These are phyloP conservation scores for Pestalotiopsis sp. DNA, from an alignment of 2,329 filamentous ascomycete genomes.

Conservation along the genomic window DNA sequence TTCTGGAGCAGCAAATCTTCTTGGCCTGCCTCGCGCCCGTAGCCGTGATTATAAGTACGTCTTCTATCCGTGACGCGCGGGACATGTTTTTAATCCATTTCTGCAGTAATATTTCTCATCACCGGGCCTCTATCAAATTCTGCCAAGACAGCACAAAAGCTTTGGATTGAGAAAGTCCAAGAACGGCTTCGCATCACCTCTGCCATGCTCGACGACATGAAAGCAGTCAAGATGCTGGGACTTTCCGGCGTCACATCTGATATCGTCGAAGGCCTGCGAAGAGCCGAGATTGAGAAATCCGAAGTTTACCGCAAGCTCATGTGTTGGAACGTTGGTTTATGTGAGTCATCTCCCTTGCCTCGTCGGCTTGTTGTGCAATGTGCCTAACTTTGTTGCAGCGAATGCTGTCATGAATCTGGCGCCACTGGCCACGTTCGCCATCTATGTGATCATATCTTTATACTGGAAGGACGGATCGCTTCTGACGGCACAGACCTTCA, in stretches of 20 bases:
- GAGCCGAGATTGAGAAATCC: conserved; percentile 32
- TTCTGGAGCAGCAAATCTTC: conserved; percentile 31
- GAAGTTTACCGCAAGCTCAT: conserved; percentile 28
- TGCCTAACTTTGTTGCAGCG: not conserved
- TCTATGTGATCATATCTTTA: conserved; percentile 12
- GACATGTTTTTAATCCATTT: conserved; percentile 15
- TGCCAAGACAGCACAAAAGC: conserved; percentile 27
- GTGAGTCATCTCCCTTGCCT: conserved; percentile 10
- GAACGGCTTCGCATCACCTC: conserved; percentile 43
- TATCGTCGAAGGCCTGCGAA: conserved; percentile 28
- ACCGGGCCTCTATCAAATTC: conserved; percentile 20
- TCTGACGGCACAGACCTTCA: conserved; percentile 11
- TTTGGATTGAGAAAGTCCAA: conserved; percentile 47
- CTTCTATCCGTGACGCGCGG: not conserved
- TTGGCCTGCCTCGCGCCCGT: conserved; percentile 19
- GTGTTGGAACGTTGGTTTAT: conserved; percentile 22
- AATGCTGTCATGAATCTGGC: conserved; percentile 9
- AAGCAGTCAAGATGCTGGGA: conserved; percentile 48
- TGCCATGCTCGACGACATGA: conserved; percentile 45
- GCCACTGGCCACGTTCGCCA: conserved; percentile 8
- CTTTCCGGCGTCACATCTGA: conserved; percentile 25
- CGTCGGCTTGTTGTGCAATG: no score
- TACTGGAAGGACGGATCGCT: conserved; percentile 13
- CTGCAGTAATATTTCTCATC: conserved; percentile 18
- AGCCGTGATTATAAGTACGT: conserved; percentile 7